Evolutionary conservation across 2,329 filamentous ascomycete species (phyloP).

Genomic region (Pseudogymnoascus sp.): DNA sequence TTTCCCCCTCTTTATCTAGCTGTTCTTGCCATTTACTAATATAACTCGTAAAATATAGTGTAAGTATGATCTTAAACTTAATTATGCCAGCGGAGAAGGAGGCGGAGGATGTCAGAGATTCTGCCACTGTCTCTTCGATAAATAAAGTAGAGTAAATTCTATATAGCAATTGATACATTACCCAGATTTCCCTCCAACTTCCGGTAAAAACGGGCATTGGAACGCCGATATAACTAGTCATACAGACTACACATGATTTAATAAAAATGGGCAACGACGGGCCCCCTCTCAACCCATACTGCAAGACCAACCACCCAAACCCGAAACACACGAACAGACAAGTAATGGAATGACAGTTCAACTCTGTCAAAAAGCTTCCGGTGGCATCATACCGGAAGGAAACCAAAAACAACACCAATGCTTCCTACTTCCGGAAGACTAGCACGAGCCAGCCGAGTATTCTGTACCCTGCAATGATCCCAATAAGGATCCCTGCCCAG

Average conservation of each 20-base stretch:
- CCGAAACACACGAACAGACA: not conserved
- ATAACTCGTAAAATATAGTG: not conserved
- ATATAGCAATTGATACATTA: not conserved
- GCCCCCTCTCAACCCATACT: not conserved
- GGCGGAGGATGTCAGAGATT: not conserved
- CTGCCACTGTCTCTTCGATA: not conserved
- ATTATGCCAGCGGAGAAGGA: not conserved
- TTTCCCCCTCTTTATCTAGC: not conserved
- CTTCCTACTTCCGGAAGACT: constrained; percentile 26
- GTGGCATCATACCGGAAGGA: not conserved
- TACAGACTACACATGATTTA: not conserved
- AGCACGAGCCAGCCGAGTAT: constrained; percentile 60
- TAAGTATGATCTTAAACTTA: not conserved
- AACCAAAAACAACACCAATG: no score
- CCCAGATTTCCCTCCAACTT: not conserved
- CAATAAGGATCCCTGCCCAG: constrained; percentile 71
- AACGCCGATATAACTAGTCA: not conserved
- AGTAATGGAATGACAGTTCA: not conserved
- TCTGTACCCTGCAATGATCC: constrained; percentile 67
- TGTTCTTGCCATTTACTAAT: not conserved
- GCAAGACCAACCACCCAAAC: not conserved
- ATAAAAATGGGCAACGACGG: not conserved
- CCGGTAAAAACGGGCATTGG: no score
- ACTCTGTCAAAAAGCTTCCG: not conserved
- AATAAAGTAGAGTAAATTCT: not conserved